Base-by-base conservation (phyloP, 2,329 filamentous ascomycete genomes). In the Ascochyta fabae region DNA sequence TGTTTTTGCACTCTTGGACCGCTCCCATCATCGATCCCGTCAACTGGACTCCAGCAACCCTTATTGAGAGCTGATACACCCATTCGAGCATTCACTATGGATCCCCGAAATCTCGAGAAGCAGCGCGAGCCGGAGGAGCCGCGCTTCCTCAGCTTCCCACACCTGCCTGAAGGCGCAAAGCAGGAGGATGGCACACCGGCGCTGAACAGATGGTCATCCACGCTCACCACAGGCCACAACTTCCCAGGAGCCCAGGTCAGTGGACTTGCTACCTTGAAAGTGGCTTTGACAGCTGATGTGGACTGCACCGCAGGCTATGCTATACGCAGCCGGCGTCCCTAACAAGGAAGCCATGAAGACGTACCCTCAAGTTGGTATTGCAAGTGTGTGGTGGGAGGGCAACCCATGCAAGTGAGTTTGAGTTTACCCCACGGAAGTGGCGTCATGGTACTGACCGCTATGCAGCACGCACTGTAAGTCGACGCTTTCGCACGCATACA, bases 381-480 rank as follows among this genome's bases (percentile, higher is more conserved):
- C 92, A 7, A 92, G 90, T 5, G 91, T 97, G 4, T 97, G 93
- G 93, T 98, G 93, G 93, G 92, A 97, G 77, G 94, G 94, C 26
- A 97, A 97, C 73, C 91, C 94, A 34, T 97, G 93, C 86, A 96
- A 96, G 88, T 91, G 77, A 78, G 88, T 83, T 29, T 39, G 77
- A 78, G 88, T 83, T 29, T 39, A 53, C 47, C 36, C 43, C 57
- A 59, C 60, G 49, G 35, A 19, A 31, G 24, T 50, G 50, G 61
- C 55, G 48, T 57, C 58, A 62, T 57, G 26, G 35, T 64, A 64
- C 64, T 73, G 40, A 73, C 53, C 33, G 26, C 46, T 23, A 6
- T 63, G 54, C 66, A 83, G 81, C 67, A 84, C 79, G 75, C 82
- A 85, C 66, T 75, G 75, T 77, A 69, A 70, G 75, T 72, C 56